A percentile compares a stretch with the other conserved stretches of the same genome.
These are phyloP conservation scores for Hippophae rhamnoides DNA, from an alignment of 306 rosid species.

Conservation along the genomic window DNA sequence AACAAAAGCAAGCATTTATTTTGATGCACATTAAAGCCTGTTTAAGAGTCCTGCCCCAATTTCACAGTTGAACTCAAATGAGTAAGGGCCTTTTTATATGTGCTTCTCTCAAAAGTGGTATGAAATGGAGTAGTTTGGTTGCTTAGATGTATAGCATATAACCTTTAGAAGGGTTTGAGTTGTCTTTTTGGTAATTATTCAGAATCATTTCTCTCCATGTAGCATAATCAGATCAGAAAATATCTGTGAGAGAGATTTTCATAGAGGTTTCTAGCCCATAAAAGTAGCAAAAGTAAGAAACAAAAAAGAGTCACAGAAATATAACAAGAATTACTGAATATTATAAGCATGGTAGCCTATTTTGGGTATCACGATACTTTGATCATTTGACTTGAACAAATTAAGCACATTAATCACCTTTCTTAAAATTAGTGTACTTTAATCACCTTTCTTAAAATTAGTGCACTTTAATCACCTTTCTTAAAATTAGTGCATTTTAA, in stretches of 20 bases:
- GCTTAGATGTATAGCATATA: too few species aligned
- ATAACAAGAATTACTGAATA: neutral
- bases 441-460: too few species aligned
- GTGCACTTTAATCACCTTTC: too few species aligned
- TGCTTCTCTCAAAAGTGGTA: too few species aligned
- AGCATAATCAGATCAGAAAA: slow-evolving; percentile 4
- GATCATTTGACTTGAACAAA: too few species aligned
- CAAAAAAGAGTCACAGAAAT: neutral
- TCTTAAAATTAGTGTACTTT: too few species aligned
- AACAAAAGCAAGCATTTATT: neutral
- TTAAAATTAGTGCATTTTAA: too few species aligned
- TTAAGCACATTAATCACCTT: too few species aligned
- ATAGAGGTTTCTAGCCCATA: neutral
- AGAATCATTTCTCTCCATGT: neutral
- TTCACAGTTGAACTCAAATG: neutral
- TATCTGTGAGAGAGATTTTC: neutral
- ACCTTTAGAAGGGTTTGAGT: too few species aligned
- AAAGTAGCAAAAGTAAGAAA: slow-evolving; percentile 3
- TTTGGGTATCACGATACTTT: too few species aligned
- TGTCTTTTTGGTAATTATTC: too few species aligned
- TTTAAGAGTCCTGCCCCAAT: neutral
- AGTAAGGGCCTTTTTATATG: neutral
- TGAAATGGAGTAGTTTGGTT: too few species aligned
- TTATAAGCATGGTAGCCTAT: neutral
- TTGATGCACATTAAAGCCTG: slow-evolving; percentile 2